Evolutionary conservation across 768 basidiomycete species (phyloP), one percentile per base, ranked within the genome.

Genomic region (Hemileccinum impolitum): DNA sequence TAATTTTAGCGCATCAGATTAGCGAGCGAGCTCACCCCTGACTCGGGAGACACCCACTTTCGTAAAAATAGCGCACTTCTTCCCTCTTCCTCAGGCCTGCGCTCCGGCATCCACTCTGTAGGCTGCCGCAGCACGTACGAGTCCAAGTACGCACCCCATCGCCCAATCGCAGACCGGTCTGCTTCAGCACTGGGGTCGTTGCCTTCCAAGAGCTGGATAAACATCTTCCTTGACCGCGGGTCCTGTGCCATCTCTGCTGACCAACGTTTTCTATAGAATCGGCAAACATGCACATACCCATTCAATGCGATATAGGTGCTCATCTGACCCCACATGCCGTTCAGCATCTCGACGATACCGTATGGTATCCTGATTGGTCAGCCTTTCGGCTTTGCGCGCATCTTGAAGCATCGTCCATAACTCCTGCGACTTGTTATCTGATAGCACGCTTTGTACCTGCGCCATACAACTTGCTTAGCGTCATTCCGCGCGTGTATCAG

Each of bases 401-500:
- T 75, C 75, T 61, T 87, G 82, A 36, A 95, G 72, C 44, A 94
- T 69, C 25, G 78, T 74, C 81, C 88, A 86, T 28, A 96, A 70
- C 60, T 95, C 94, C 63, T 90, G 90, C 49, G 87, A 90, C 65
- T 87, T 90, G 71, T 79, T 75, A 64, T 98, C 95, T 28, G 81
- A 80, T 41, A 90, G 67, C 43, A 95, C 83, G 3, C 85, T 88
- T 65, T 96, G 94, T 19, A 91, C 90, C 92, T 94, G 64, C 43
- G 43, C 43, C 53, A 42, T 53, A n/a, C 19, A 36, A 3, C 10
- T 10, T 13, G 25, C 11, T 60, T 31, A 60, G 51, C 35, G 2
- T 42, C 37, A 6, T 10, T 26, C 25, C 2, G 12, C 23, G 3
- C 34, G 15, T 45, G 10, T 39, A 14, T 11, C 36, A 21, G 9